Evolutionary conservation across 331 rosid species (phyloP).

Genomic region (Quercus tomentella): DNA sequence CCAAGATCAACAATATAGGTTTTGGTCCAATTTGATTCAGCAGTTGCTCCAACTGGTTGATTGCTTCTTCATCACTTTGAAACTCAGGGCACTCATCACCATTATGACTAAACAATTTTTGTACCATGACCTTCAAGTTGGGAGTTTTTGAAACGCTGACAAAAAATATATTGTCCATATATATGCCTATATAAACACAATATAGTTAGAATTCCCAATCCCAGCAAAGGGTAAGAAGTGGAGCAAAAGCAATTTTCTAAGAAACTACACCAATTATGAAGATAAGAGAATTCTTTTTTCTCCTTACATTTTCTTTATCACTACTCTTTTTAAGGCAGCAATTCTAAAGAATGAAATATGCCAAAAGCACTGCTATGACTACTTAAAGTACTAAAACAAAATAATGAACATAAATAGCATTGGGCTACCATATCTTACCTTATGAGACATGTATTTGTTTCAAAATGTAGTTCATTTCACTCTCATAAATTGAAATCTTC

Average conservation of each 20-base stretch:
- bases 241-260: background rate
- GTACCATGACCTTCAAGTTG: slow-evolving; percentile 40
- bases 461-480: background rate
- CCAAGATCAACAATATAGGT: slow-evolving; percentile 55
- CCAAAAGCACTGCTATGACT: background rate
- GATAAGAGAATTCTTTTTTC: too few relatives aligned
- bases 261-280: background rate
- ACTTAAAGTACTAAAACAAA: too few relatives aligned
- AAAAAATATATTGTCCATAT: slow-evolving; percentile 52
- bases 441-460: background rate
- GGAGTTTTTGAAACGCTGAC: slow-evolving; percentile 48
- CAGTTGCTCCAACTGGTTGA: slow-evolving; percentile 28
- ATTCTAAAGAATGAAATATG: background rate
- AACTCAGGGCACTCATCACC: slow-evolving; percentile 27
- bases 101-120: slow-evolving; percentile 41
- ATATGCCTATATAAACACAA: slow-evolving; percentile 34
- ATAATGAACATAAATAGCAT: background rate
- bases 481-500: too few relatives aligned
- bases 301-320: too few relatives aligned
- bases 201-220: background rate
- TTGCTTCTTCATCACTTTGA: slow-evolving; percentile 37
- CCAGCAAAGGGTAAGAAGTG: background rate
- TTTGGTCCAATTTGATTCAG: slow-evolving; percentile 27
- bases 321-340: too few relatives aligned
- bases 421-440: background rate